Percentiles rank a stretch among this genome's conserved stretches.
phyloP scores from a whole-genome alignment of 495 filamentous ascomycete genomes.

The Aspergillus taichungensis region DNA sequence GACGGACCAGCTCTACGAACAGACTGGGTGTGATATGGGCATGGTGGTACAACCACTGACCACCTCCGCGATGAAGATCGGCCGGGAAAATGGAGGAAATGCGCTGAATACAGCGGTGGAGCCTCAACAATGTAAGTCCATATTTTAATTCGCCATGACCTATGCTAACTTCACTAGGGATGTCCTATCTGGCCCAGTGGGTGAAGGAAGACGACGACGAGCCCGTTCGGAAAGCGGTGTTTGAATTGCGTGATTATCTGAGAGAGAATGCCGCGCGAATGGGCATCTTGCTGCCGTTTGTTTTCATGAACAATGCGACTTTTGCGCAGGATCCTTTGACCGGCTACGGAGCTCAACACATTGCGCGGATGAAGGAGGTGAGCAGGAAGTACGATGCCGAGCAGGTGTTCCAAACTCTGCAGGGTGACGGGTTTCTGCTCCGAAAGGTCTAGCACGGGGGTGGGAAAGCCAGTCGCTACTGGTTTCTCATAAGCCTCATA shows the following conservation, averaged over 20 bases:
- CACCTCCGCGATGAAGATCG: too few relatives aligned
- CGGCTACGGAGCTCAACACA: constrained; percentile 17
- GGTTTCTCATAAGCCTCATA: too few relatives aligned
- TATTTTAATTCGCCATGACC: too few relatives aligned
- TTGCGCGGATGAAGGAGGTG: constrained; percentile 9
- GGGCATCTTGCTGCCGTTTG: constrained; percentile 2
- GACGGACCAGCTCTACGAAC: constrained; percentile 9
- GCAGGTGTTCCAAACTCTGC: constrained; percentile 10
- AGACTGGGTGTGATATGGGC: too few relatives aligned
- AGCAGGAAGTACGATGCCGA: constrained; percentile 17
- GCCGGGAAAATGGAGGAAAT: too few relatives aligned
- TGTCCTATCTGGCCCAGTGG: too few relatives aligned
- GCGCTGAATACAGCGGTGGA: too few relatives aligned
- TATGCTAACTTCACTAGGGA: too few relatives aligned
- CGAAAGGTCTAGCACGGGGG: not conserved
- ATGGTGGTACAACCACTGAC: too few relatives aligned
- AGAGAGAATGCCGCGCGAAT: not conserved
- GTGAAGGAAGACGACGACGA: too few relatives aligned
- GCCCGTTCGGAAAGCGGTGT: not conserved
- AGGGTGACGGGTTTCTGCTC: not conserved
- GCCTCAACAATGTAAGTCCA: too few relatives aligned
- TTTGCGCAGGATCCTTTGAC: constrained; percentile 11
- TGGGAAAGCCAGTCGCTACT: too few relatives aligned
- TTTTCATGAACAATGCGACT: constrained; percentile 11
- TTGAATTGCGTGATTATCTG: not conserved